These are phyloP conservation scores for Lichtheimia ramosa DNA, from an alignment of 371 early-diverging fungal species.

Conservation along the genomic window DNA sequence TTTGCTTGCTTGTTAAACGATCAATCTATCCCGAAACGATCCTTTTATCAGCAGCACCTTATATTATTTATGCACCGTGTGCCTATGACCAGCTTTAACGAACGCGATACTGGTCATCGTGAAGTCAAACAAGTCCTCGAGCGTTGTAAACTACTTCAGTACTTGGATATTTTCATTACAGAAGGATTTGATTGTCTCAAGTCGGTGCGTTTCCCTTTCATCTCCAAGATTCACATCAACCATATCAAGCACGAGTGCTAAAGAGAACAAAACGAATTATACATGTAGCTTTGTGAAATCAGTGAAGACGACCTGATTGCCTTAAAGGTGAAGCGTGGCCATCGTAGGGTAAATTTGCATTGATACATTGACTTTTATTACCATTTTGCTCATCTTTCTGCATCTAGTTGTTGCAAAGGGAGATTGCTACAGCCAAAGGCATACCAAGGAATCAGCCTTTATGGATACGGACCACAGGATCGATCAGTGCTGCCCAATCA, in stretches of 20 bases:
- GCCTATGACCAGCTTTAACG: slow-evolving; percentile 1
- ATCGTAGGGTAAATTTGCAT: slow-evolving; percentile 38
- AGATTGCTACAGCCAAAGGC: slow-evolving; percentile 29
- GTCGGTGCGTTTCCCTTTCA: slow-evolving; percentile 28
- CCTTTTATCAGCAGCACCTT: too few species aligned
- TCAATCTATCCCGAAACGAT: too few species aligned
- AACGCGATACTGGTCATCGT: slow-evolving; percentile 10
- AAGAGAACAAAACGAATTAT: background rate
- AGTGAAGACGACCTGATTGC: slow-evolving; percentile 46
- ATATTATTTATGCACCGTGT: too few species aligned
- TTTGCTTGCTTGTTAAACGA: too few species aligned
- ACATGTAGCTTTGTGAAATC: slow-evolving; percentile 25
- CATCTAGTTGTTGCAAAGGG: slow-evolving; percentile 24
- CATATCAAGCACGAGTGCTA: too few species aligned
- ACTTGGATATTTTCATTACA: slow-evolving; percentile 26
- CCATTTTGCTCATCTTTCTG: background rate
- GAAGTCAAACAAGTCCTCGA: slow-evolving; percentile 31
- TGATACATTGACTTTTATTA: too few species aligned
- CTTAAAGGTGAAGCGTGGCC: slow-evolving; percentile 47
- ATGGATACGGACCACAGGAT: background rate
- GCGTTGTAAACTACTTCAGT: slow-evolving; percentile 32
- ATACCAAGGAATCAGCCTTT: slow-evolving; percentile 20
- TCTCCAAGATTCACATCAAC: too few species aligned
- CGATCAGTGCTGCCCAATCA: background rate
- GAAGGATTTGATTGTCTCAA: slow-evolving; percentile 51